Evolutionary conservation across 805 yeast genomes (phyloP).

Genomic region (Metschnikowia orientalis): DNA sequence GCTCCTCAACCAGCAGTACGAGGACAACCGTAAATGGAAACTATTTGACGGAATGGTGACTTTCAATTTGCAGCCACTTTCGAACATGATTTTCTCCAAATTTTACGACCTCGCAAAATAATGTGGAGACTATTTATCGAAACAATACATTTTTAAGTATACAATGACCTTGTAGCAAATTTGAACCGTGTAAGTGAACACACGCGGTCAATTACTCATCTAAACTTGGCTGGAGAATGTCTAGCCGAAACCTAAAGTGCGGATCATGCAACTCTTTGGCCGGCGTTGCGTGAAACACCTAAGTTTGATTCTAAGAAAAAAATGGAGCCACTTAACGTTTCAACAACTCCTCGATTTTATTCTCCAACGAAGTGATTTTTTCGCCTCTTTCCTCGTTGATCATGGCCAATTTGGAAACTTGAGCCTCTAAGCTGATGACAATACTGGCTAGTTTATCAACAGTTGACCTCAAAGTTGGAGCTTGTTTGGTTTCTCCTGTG

Average conservation of each 20-base stretch:
- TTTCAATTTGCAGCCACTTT: constrained; percentile 63
- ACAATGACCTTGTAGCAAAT: too few relatives aligned
- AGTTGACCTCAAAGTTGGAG: constrained; percentile 62
- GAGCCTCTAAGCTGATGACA: constrained; percentile 53
- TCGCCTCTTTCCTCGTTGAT: constrained; percentile 64
- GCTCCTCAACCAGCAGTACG: constrained; percentile 69
- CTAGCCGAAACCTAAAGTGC: too few relatives aligned
- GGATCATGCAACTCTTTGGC: too few relatives aligned
- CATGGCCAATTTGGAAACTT: constrained; percentile 47
- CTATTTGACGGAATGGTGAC: constrained; percentile 65
- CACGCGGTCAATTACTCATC: too few relatives aligned
- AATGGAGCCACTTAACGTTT: too few relatives aligned
- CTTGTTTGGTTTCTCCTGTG: too few relatives aligned
- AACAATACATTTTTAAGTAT: too few relatives aligned
- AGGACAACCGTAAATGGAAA: constrained; percentile 48
- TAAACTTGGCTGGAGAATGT: too few relatives aligned
- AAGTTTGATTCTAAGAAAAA: too few relatives aligned
- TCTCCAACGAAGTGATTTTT: constrained; percentile 53
- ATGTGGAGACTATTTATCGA: too few relatives aligned
- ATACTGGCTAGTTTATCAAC: constrained; percentile 61
- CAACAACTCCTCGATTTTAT: constrained; percentile 51
- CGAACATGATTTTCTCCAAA: constrained; percentile 67
- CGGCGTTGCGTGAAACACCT: too few relatives aligned
- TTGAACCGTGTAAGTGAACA: too few relatives aligned
- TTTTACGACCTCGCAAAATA: constrained; percentile 54